phyloP scores from a whole-genome alignment of 352 stramenopile genomes.

The Phytopythium ostracodes region DNA sequence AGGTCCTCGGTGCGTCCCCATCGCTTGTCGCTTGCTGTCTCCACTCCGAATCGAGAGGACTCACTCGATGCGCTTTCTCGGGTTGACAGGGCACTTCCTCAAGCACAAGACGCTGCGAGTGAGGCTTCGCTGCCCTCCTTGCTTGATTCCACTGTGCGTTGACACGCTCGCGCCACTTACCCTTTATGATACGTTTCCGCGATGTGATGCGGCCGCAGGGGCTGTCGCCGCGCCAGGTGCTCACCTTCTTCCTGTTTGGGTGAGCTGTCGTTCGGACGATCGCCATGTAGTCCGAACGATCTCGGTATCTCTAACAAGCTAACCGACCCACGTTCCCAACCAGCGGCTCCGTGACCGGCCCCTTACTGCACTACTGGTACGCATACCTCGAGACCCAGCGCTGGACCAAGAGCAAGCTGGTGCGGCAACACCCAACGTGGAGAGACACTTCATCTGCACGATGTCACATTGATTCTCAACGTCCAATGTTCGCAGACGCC shows the following conservation, averaged over 20 bases:
- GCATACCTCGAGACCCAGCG: constrained; percentile 58
- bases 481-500: constrained; percentile 28
- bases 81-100: constrained; percentile 44
- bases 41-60: neutral
- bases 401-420: constrained; percentile 62
- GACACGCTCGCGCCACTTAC: too few relatives aligned
- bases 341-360: constrained; percentile 52
- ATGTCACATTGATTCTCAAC: neutral
- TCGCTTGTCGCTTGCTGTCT: neutral
- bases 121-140: constrained; percentile 3
- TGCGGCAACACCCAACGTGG: constrained; percentile 7
- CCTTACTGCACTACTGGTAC: constrained; percentile 71
- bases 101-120: constrained; percentile 69
- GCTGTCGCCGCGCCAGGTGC: constrained; percentile 56
- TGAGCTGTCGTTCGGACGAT: constrained; percentile 9
- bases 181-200: too few relatives aligned
- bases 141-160: too few relatives aligned
- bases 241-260: constrained; percentile 71
- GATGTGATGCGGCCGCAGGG: constrained; percentile 26
- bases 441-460: neutral
- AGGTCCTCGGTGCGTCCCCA: constrained; percentile 47
- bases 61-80: neutral
- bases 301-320: neutral
- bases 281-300: neutral
- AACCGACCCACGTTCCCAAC: neutral